Base-by-base conservation (phyloP, 1,284 basidiomycete species). In the Malassezia obtusa region DNA sequence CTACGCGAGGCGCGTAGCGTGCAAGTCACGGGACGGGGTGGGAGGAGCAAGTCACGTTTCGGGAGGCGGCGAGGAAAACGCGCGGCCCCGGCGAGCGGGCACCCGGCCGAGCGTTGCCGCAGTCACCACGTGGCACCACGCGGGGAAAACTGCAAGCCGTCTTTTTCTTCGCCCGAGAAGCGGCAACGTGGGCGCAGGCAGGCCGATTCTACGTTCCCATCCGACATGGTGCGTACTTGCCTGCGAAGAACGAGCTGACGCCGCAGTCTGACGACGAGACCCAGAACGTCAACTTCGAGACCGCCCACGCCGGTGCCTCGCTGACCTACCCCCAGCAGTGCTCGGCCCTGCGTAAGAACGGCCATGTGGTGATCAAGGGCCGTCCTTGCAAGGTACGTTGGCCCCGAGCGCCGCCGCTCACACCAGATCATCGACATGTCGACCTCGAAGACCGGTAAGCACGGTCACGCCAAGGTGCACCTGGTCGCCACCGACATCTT, bases 381-480 rank as follows among this genome's bases (percentile, higher is more conserved):
- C 85, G 90, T 71, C 92, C 92, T 65, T 98, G 92, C 88, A 96
- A 96, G 75, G 75, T 77, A 48, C 58, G 71, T 62, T 48, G 12
- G 26, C 19, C 17, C 25, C 12, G 9, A 15, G n/a, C 5, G 4
- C 12, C 10, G 6, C 3, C 14, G 22, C 49, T 33, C 25, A 32
- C 22, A 8, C 21, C 57, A 68, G 69, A 71, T 73, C 53, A 58
- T 72, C 53, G 72, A 78, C 71, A 98, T 98, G 92, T 95, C 91
- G 63, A 98, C 94, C 79, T 98, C 92, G 76, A 98, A 98, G 83
- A 94, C 89, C 50, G 90, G 89, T 48, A 77, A 77, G 84, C 92
- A 96, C 82, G 92, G 92, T 75, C 94, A 98, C 81, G 92, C 94
- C 78, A 98, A 98, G 80, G 92, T 96, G 76, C 89, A 98, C 80